Conservation (phyloP, 169 alveolate species). For the Nephromyces sp. region DNA sequence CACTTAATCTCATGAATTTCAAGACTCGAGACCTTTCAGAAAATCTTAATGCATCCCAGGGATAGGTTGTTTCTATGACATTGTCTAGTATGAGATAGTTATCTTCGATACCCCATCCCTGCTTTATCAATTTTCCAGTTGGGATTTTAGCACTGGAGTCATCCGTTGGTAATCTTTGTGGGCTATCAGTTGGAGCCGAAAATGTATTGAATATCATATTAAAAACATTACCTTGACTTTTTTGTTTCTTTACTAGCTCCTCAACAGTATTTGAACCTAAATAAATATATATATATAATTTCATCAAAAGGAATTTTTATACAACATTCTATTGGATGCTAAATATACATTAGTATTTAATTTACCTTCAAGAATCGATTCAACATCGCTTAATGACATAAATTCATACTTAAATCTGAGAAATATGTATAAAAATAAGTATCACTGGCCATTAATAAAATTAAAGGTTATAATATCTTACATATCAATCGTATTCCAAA, state of each 20-base stretch:
- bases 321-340: neutral
- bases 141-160: neutral
- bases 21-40: neutral
- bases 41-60: neutral
- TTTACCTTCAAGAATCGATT: neutral
- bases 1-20: neutral
- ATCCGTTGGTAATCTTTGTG: neutral
- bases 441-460: neutral
- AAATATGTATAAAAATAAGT: neutral
- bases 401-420: neutral
- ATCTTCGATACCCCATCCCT: neutral
- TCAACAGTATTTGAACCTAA: neutral
- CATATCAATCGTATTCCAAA: constrained; percentile 28
- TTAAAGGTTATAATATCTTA: neutral
- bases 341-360: neutral
- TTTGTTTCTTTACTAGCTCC: neutral
- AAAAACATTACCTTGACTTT: neutral
- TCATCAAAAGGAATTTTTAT: neutral
- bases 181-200: neutral
- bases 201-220: neutral
- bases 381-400: neutral
- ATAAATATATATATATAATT: neutral
- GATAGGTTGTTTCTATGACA: neutral
- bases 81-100: neutral
- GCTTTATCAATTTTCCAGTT: neutral